Base-by-base conservation (phyloP, 495 filamentous ascomycete species). In the Trichoderma virens region DNA sequence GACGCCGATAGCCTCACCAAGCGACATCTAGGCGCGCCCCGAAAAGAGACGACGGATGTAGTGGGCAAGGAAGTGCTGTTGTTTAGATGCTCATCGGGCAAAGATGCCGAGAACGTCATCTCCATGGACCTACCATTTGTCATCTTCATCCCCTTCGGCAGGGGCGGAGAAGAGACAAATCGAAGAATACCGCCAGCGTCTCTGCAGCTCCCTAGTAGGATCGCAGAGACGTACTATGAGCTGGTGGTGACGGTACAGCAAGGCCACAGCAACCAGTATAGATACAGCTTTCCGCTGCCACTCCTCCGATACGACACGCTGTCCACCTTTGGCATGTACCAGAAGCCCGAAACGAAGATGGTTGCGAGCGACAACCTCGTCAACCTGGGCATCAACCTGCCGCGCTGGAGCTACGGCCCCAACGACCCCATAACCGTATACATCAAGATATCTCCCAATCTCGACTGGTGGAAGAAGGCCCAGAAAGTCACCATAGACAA, bases 291-390 rank as follows among this genome's bases (percentile, higher is more conserved):
- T 67, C 93, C 94, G 1, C 90, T 98, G 1, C 95, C 94, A 14
- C 85, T 98, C 66, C 83, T 87, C 66, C 83, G 94, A 67, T 98
- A 97, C 76, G 94, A 98, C 74, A 98, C 92, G 3, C 80, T 98
- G 32, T 97, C 93, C 27, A 98, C 94, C 34, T 98, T 98, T 75
- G 95, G 94, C 73, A 98, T 98, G 94, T 98, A 97, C 78, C 97
- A 98, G 76, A 87, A 92, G 31, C 94, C 92, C 11, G 94, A 97
- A 74, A 87, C 85, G 61, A 90, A 90, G 60, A 90, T 96, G 66
- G 83, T 83, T 62, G 88, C 92, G 62, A 83, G 90, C 43, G 94
- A 98, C 74, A 93, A 96, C 72, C 76, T 98, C 62, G 93, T 98
- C 47, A 96, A 91, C 18, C 77, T 98, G 64, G 89, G 90, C 20